phyloP scores from a whole-genome alignment of 768 basidiomycete species.

The Trametes meyenii region DNA sequence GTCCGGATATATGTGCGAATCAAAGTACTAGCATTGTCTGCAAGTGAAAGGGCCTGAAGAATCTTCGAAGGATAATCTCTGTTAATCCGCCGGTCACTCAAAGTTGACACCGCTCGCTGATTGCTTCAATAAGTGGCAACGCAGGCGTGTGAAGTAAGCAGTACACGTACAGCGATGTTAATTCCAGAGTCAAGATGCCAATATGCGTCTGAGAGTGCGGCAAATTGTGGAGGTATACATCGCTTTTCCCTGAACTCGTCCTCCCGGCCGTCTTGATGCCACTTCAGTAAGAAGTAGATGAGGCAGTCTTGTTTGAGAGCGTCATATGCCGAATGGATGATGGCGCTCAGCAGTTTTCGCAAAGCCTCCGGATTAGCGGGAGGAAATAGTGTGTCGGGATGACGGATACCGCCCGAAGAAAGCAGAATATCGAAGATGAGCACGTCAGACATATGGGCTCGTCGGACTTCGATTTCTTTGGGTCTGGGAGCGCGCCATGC shows the following conservation, averaged over 20 bases:
- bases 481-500: constrained; percentile 59
- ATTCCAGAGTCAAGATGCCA: constrained; percentile 77
- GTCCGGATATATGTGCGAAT: constrained; percentile 77
- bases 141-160: background rate
- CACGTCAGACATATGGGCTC: constrained; percentile 59
- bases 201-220: constrained; percentile 78
- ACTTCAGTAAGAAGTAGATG: constrained; percentile 80
- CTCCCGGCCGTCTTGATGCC: constrained; percentile 69
- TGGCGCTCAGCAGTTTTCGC: constrained; percentile 59
- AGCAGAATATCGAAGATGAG: constrained; percentile 80
- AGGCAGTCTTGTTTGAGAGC: constrained; percentile 78
- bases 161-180: constrained; percentile 58
- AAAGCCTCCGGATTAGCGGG: constrained; percentile 59
- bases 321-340: constrained; percentile 68
- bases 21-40: constrained; percentile 50
- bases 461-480: constrained; percentile 62
- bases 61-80: constrained; percentile 81
- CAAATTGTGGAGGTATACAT: constrained; percentile 77
- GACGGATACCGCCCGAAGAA: constrained; percentile 59
- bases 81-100: constrained; percentile 75
- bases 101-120: constrained; percentile 70
- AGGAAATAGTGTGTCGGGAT: constrained; percentile 68
- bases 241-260: constrained; percentile 51
- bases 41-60: constrained; percentile 59
- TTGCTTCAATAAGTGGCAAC: background rate